Conservation (phyloP, 2,329 filamentous ascomycete genomes). For the Alternaria solani region DNA sequence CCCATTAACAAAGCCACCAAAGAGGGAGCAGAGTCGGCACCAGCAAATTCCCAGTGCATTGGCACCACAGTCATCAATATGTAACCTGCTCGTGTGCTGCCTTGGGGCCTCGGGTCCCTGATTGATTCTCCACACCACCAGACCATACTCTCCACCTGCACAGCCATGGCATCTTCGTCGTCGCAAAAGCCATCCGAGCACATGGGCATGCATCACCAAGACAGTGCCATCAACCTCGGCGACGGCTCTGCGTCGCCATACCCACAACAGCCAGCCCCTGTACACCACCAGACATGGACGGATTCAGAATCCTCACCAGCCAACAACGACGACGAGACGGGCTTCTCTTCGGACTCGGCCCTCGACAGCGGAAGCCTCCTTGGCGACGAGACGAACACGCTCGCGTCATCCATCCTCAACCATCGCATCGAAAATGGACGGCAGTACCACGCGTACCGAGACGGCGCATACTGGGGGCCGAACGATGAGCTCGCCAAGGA, state of each 20-base stretch:
- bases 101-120: not conserved
- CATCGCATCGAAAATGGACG: slow-evolving; percentile 51
- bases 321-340: slow-evolving; percentile 17
- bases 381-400: slow-evolving; percentile 47
- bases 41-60: not conserved
- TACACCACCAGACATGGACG: not conserved
- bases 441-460: slow-evolving; percentile 49
- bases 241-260: slow-evolving; percentile 14
- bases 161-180: slow-evolving; percentile 18
- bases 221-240: slow-evolving; percentile 34
- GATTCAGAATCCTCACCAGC: not conserved
- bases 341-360: slow-evolving; percentile 43
- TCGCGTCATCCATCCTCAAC: slow-evolving; percentile 46
- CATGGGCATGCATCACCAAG: slow-evolving; percentile 29
- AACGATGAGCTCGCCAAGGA: slow-evolving; percentile 56
- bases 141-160: not conserved
- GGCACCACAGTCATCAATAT: slow-evolving; percentile 1
- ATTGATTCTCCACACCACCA: not conserved
- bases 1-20: slow-evolving; percentile 5
- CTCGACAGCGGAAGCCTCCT: slow-evolving; percentile 49
- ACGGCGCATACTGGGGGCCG: slow-evolving; percentile 52
- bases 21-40: not conserved
- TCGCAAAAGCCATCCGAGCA: slow-evolving; percentile 23
- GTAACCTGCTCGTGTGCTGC: not conserved
- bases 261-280: slow-evolving; percentile 6